These are phyloP conservation scores for Sorghum bicolor DNA, from an alignment of 176 grass and related monocot genomes.

Conservation along the genomic window Sorghum_bicolor_NCBIv3 NC_012871.2:67157501-67158000, in stretches of 20 bases:
- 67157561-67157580: not conserved
- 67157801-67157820: conserved; percentile 14
- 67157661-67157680: not conserved
- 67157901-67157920: conserved; percentile 22
- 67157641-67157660: not conserved
- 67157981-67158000: conserved; percentile 42
- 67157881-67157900: conserved; percentile 37
- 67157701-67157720: not conserved
- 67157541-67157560: not conserved
- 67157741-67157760: conserved; percentile 5
- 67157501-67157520: not conserved
- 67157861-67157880: conserved; percentile 46
- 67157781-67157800: not conserved
- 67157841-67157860: conserved; percentile 18
- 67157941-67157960: conserved; percentile 30
- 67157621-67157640: not conserved
- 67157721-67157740: not conserved
- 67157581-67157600: not conserved
- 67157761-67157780: not conserved
- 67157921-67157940: conserved; percentile 43
- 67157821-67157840: conserved; percentile 20
- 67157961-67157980: conserved; percentile 48
- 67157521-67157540: not conserved
- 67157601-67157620: not conserved
- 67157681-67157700: not conserved